Evolutionary conservation across 305 asterid genomes (phyloP).

Genomic region (Salvia sclarea): DNA sequence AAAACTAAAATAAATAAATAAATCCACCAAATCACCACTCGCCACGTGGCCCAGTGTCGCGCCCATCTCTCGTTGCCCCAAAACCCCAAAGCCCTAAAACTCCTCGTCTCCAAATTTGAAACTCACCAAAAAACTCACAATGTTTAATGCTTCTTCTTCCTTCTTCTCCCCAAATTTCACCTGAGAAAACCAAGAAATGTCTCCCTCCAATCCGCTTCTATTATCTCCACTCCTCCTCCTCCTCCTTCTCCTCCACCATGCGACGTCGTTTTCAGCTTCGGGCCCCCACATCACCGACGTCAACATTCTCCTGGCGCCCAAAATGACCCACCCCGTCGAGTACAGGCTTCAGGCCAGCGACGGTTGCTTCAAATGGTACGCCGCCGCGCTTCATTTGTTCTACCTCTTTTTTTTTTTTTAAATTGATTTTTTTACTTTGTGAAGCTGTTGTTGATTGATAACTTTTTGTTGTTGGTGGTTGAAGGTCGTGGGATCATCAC

Average conservation of each 20-base stretch:
- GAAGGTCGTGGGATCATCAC: constrained; percentile 94
- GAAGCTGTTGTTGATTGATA: too few relatives aligned
- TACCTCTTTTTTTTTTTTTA: not conserved
- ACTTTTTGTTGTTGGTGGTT: not conserved
- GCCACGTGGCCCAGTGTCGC: constrained; percentile 40
- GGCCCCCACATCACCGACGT: constrained; percentile 93
- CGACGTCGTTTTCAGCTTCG: constrained; percentile 41
- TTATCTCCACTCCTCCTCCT: constrained; percentile 35
- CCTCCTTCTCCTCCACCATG: constrained; percentile 38
- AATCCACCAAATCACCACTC: not conserved
- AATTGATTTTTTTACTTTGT: too few relatives aligned
- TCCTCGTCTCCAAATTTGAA: constrained; percentile 7
- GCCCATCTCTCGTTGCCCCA: too few relatives aligned
- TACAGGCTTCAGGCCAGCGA: constrained; percentile 88
- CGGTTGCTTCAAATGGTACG: constrained; percentile 91
- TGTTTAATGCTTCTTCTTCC: constrained; percentile 34
- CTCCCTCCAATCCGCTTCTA: constrained; percentile 31
- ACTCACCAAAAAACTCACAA: constrained; percentile 3
- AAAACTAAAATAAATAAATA: not conserved
- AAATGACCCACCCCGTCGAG: constrained; percentile 88
- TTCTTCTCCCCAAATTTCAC: constrained; percentile 44
- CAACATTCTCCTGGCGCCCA: constrained; percentile 84
- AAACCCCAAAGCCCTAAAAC: constrained; percentile 43
- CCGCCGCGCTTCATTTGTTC: not conserved
- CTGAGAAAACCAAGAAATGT: constrained; percentile 44